Percentiles rank a stretch among this genome's conserved stretches.
Conservation (phyloP, 495 filamentous ascomycete species). For the Hapsidospora chrysogenum region DNA sequence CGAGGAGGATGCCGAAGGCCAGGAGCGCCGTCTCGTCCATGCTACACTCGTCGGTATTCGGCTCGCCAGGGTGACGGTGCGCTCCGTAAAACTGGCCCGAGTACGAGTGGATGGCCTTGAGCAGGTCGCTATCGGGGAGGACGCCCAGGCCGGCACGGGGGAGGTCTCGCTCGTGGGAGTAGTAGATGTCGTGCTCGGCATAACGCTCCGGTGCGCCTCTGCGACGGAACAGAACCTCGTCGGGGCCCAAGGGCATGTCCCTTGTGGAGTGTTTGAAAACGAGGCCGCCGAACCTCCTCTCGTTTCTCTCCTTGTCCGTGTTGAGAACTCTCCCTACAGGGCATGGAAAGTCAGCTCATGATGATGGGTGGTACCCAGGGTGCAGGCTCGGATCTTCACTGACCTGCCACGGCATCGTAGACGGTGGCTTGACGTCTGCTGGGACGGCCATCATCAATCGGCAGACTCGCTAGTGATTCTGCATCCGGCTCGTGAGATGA, state of each 20-base stretch:
- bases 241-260: constrained; percentile 40
- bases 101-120: constrained; percentile 65
- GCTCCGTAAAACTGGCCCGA: constrained; percentile 50
- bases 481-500: too few species aligned
- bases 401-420: constrained; percentile 76
- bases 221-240: constrained; percentile 57
- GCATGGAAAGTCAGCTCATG: constrained; percentile 1
- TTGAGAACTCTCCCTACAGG: too few species aligned
- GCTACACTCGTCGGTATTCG: constrained; percentile 36
- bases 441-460: too few species aligned
- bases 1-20: constrained; percentile 64
- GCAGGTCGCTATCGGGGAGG: constrained; percentile 55
- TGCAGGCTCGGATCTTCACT: constrained; percentile 2
- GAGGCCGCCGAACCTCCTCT: background rate
- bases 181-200: constrained; percentile 56
- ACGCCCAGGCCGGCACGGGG: constrained; percentile 15
- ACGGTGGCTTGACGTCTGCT: constrained; percentile 37
- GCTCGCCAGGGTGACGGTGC: background rate
- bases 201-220: constrained; percentile 43
- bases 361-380: background rate
- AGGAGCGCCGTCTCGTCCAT: constrained; percentile 79
- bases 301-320: too few species aligned
- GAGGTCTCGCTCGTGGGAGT: constrained; percentile 28
- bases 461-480: too few species aligned
- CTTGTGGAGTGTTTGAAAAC: constrained; percentile 31